Percentiles rank a stretch among this genome's conserved stretches.
Evolutionary conservation across 441 rosid genomes (phyloP).

Genomic region (Pelargonium fulgidum): DNA sequence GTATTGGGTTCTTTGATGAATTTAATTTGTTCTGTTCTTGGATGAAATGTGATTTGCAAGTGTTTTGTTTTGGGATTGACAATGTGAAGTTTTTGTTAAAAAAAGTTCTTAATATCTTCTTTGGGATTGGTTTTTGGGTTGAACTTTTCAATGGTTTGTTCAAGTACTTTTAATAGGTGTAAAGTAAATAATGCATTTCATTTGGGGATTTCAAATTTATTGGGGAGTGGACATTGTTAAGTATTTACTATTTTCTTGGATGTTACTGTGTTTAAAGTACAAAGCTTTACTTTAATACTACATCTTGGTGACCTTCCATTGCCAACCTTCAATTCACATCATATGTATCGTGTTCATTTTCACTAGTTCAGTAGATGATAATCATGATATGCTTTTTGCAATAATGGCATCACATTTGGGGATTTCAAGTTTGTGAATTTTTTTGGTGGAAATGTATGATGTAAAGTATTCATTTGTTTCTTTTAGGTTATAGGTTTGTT

Average conservation of each 20-base stretch:
- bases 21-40: not conserved
- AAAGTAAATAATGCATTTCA: not conserved
- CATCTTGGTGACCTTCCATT: not conserved
- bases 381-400: not conserved
- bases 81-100: not conserved
- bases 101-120: not conserved
- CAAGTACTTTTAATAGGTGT: not conserved
- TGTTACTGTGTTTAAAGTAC: not conserved
- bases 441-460: not conserved
- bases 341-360: not conserved
- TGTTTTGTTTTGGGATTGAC: not conserved
- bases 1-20: not conserved
- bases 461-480: not conserved
- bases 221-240: not conserved
- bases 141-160: not conserved
- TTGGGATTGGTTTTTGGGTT: not conserved
- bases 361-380: not conserved
- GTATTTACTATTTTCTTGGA: not conserved
- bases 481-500: not conserved
- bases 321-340: not conserved
- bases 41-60: not conserved
- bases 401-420: not conserved
- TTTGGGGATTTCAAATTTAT: conserved; percentile 3
- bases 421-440: not conserved
- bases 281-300: not conserved